Conservation (phyloP, 2,329 filamentous ascomycete species). For the Coniella lustricola region DNA sequence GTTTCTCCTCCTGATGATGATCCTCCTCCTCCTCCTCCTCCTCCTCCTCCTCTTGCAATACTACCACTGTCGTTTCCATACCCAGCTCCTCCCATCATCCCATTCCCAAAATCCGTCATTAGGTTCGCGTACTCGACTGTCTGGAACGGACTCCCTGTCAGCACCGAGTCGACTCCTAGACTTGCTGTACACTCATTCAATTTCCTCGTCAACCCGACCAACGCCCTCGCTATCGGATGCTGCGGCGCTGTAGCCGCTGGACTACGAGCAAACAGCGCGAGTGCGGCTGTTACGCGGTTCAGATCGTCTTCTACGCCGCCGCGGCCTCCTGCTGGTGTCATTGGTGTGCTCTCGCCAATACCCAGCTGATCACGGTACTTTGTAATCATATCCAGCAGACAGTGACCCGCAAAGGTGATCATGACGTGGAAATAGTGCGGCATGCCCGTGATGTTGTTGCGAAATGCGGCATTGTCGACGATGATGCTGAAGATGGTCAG, state of each 20-base stretch:
- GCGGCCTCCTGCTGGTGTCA: no score
- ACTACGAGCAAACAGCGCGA: not conserved
- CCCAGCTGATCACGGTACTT: not conserved
- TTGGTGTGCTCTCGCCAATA: not conserved
- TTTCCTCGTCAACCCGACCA: not conserved
- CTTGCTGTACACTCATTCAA: not conserved
- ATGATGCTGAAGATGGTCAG: not conserved
- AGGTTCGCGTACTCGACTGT: not conserved
- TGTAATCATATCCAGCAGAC: not conserved
- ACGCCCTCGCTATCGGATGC: not conserved
- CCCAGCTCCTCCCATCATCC: not conserved
- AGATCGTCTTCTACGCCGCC: not conserved
- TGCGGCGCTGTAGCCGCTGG: not conserved
- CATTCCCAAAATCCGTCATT: not conserved
- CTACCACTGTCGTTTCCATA: not conserved
- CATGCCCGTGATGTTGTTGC: not conserved
- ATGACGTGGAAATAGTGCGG: slow-evolving; percentile 2
- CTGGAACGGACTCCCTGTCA: not conserved
- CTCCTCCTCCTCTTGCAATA: not conserved
- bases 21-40: not conserved
- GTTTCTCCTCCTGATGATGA: no score
- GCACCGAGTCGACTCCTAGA: not conserved
- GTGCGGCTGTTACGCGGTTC: not conserved
- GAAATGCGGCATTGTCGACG: not conserved
- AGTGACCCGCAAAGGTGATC: not conserved